Base-by-base conservation (phyloP, 495 filamentous ascomycete genomes). In the Xylaria sp. region DNA sequence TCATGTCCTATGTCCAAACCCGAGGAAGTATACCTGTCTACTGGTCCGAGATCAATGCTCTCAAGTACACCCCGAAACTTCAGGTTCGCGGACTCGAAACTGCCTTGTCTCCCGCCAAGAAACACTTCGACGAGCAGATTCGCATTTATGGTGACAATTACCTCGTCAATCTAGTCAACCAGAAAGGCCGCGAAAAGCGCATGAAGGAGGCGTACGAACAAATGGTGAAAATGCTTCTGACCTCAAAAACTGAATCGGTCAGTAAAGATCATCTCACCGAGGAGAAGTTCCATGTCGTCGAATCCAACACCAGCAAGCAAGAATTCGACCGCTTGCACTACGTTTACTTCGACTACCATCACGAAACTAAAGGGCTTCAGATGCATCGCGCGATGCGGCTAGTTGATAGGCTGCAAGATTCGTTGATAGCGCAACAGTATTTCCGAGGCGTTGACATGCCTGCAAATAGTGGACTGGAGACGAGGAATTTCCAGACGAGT, bases 321-420 rank as follows among this genome's bases (percentile, higher is more conserved):
- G 85, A 88, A 57, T 90, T 91, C 77, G 94, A 98, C 78, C 89
- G 89, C 40, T 83, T 98, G 19, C 94, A 99, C 76, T 99, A 99
- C 77, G 81, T 98, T 68, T 98, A 98, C 84, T 98, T 99, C 74
- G 97, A 99, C 83, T 98, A 95, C 80, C 96, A 99, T 82, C 94
- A 92, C 77, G 96, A 99, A 82, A 98, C 97, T 37, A 97, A 96
- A 80, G 93, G 93, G 35, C 84, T 98, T 40, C 88, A 92, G 75
- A 97, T 95, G 95, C 92, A 99, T 78, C 92, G 94, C 24, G 95
- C 94, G 3, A 90, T 94, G 81, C 80, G 97, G 44, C 88, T 99
- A 5, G 85, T 98, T 74, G 91, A 97, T 75, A 90, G 92, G 66
- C 82, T 99, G 48, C 85, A 88, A 35, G 88, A 92, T 33, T 90